Evolutionary conservation across 331 rosid species (phyloP), one percentile per base, ranked within the genome.

Genomic region (Pyrus hybrid): DNA sequence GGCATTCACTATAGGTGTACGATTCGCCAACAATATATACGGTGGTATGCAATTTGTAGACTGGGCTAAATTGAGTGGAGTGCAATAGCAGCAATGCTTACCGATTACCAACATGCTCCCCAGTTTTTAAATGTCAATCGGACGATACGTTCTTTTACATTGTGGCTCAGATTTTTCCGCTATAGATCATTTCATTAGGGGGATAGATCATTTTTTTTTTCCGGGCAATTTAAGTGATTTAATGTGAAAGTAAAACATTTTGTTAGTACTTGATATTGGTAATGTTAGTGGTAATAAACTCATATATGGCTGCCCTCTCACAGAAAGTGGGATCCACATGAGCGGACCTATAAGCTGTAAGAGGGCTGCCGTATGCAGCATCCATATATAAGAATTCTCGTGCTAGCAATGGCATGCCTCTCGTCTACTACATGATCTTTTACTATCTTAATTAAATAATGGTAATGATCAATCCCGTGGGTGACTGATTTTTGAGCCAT

Each of bases 11-110:
- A 83, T 95, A 0, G 93, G 97, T 10, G 93, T 92, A 37, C 75
- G 99, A 61, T 95, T 90, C 64, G 96, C 96, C 23, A 95, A 95
- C 89, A 95, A 92, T 80, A 80, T 92, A 23, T 85, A 87, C 16
- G 96, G 94, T 57, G 93, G 97, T 32, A 92, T 92, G 97, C 96
- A 92, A 81, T 92, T 92, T 66, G 83, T 92, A 45, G 96, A 92
- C 76, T 92, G 97, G 96, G 97, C 97, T 37, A 92, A 82, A 78
- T 77, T 13, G 90, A 90, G 96, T 49, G 97, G 97, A 20, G 90
- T 92, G 64, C 94, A 92, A 65, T 88, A 82, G 83, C 63, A 72
- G 22, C 49, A 73, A 28, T 73, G 68, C 58, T 16, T 25, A 12
- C 20, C 58, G 41, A 60, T 95, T 56, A 7, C 54, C 53, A 67